phyloP scores from a whole-genome alignment of 1,284 basidiomycete species.

The Tetrapyrgos nigripes region DNA sequence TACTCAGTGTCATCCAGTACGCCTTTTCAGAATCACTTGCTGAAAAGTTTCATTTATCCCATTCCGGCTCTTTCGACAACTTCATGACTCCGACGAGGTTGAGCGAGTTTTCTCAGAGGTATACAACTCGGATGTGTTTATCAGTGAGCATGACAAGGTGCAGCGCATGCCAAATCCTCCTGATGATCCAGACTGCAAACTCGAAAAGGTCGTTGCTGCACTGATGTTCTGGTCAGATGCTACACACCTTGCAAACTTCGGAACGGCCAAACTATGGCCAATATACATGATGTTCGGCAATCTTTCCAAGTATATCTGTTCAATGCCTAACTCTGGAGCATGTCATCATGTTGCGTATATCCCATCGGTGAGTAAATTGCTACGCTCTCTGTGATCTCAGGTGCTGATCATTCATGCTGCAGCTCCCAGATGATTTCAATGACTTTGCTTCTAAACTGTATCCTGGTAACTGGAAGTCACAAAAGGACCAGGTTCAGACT shows the following conservation, averaged over 20 bases:
- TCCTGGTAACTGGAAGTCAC: neutral
- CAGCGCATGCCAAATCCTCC: neutral
- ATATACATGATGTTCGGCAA: slow-evolving; percentile 40
- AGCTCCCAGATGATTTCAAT: neutral
- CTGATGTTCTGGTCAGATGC: slow-evolving; percentile 41
- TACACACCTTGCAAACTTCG: slow-evolving; percentile 38
- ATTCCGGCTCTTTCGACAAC: slow-evolving; percentile 28
- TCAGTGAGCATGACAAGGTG: slow-evolving; percentile 1
- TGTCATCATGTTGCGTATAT: slow-evolving; percentile 39
- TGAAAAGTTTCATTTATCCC: slow-evolving; percentile 35
- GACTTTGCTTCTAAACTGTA: slow-evolving; percentile 1
- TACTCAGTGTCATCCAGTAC: slow-evolving; percentile 31
- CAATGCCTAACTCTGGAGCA: slow-evolving; percentile 25
- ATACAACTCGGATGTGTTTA: slow-evolving; percentile 13
- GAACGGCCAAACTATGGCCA: slow-evolving; percentile 38
- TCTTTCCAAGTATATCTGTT: slow-evolving; percentile 35
- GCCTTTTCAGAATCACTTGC: slow-evolving; percentile 31
- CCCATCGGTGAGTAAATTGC: slow-evolving; percentile 29
- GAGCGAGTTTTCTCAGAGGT: slow-evolving; percentile 1
- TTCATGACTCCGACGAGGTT: neutral
- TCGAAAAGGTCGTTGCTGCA: slow-evolving; percentile 24
- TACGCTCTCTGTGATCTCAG: neutral
- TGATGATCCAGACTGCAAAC: slow-evolving; percentile 10
- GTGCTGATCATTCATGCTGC: neutral
- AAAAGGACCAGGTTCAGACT: slow-evolving; percentile 17